A percentile compares a stretch with the other conserved stretches of the same genome.
phyloP scores from a whole-genome alignment of 2,329 filamentous ascomycete genomes.

The Cladosporium velox region DNA sequence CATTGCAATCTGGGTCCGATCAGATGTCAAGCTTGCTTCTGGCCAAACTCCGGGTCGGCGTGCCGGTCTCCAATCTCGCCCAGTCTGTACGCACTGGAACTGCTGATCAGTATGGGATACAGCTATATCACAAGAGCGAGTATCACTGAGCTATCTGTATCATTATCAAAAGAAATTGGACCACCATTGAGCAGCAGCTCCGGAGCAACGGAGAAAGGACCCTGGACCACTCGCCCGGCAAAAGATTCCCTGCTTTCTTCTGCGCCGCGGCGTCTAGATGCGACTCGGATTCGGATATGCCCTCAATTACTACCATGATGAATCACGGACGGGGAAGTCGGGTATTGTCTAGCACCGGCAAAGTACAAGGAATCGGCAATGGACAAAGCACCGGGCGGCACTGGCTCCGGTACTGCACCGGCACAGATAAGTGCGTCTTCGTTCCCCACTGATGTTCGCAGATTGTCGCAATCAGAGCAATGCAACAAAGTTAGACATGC shows the following conservation, averaged over 20 bases:
- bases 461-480: not conserved
- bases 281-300: not conserved
- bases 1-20: not conserved
- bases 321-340: not conserved
- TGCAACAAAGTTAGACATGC: not conserved
- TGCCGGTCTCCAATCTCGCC: not conserved
- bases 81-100: not conserved
- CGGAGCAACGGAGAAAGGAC: not conserved
- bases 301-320: not conserved
- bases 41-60: not conserved
- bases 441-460: not conserved
- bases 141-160: not conserved
- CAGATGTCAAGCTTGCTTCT: not conserved
- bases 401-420: not conserved
- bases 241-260: not conserved
- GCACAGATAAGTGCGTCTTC: not conserved
- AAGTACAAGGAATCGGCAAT: not conserved
- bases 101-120: not conserved
- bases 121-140: not conserved
- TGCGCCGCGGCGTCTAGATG: not conserved
- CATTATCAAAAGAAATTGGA: not conserved
- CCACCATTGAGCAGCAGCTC: not conserved
- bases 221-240: not conserved
- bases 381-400: not conserved
- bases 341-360: not conserved